Conservation (phyloP, 2,329 filamentous ascomycete genomes). For the Colletotrichum graminicola region DNA sequence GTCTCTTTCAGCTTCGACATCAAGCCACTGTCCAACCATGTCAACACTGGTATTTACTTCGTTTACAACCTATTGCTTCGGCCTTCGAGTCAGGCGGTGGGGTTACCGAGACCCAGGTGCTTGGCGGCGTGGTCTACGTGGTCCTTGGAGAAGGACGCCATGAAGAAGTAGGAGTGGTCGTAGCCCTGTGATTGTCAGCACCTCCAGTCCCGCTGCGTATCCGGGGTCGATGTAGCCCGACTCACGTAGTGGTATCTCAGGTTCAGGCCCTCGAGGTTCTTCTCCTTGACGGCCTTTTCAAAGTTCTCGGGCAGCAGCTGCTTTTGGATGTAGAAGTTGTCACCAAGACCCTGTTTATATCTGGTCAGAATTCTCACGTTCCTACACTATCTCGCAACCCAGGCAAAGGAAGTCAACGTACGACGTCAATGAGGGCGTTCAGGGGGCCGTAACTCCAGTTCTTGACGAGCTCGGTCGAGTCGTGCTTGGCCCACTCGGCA, state of each 20-base stretch:
- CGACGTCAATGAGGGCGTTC: conserved; percentile 88
- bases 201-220: background rate
- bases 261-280: conserved; percentile 78
- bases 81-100: conserved; percentile 32
- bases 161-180: conserved; percentile 98
- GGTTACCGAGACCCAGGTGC: conserved; percentile 67
- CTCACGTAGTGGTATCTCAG: conserved; percentile 84
- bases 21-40: background rate
- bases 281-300: conserved; percentile 80
- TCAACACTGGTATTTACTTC: conserved; percentile 16
- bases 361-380: background rate
- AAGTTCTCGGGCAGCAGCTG: conserved; percentile 97
- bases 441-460: conserved; percentile 75
- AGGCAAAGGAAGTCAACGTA: conserved; percentile 56
- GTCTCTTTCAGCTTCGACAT: background rate
- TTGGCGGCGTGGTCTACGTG: conserved; percentile 94
- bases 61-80: conserved; percentile 33
- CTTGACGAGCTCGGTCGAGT: conserved; percentile 90
- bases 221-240: conserved; percentile 24
- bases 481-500: conserved; percentile 87
- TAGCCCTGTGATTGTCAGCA: conserved; percentile 71
- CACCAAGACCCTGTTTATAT: conserved; percentile 78
- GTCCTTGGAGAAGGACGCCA: conserved; percentile 89
- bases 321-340: conserved; percentile 96
- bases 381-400: background rate